These are phyloP conservation scores for Gynochthodes officinalis DNA, from an alignment of 257 asterid species.

Conservation along the genomic window DNA sequence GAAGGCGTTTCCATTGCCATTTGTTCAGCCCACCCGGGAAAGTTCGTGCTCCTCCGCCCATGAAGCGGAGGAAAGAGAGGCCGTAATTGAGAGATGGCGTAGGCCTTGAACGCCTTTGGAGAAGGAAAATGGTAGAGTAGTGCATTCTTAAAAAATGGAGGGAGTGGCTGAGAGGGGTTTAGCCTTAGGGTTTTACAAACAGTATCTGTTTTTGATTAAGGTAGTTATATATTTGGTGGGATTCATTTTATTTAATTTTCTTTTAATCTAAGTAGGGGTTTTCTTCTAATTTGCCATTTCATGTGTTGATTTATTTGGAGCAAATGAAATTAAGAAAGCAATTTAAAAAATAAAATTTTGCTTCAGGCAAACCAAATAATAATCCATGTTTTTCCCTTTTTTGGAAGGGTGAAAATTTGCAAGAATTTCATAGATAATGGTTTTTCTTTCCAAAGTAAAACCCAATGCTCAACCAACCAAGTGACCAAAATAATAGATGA, in stretches of 20 bases:
- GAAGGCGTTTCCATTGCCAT: conserved; percentile 99
- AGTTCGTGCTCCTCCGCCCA: conserved; percentile 97
- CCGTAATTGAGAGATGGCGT: conserved; percentile 19
- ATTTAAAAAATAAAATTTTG: neutral
- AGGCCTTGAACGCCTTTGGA: conserved; percentile 12
- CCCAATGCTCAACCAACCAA: too few relatives aligned
- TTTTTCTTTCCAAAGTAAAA: too few relatives aligned
- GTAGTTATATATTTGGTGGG: neutral
- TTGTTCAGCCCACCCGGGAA: conserved; percentile 95
- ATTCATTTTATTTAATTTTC: neutral
- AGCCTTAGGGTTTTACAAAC: conserved; percentile 1
- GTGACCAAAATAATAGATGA: too few relatives aligned
- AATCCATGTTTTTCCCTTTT: too few relatives aligned
- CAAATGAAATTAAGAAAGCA: too few relatives aligned
- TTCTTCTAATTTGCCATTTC: too few relatives aligned
- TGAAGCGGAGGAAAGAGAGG: conserved; percentile 49
- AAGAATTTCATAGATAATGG: too few relatives aligned
- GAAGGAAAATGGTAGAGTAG: conserved; percentile 16
- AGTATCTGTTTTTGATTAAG: neutral
- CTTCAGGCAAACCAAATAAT: too few relatives aligned
- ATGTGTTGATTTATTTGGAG: too few relatives aligned
- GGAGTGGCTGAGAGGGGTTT: neutral
- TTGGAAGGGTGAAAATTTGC: too few relatives aligned
- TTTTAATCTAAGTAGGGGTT: neutral
- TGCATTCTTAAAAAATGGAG: neutral